Evolutionary conservation across 805 yeast species (phyloP).

Genomic region (Zygosaccharomyces rouxii): DNA sequence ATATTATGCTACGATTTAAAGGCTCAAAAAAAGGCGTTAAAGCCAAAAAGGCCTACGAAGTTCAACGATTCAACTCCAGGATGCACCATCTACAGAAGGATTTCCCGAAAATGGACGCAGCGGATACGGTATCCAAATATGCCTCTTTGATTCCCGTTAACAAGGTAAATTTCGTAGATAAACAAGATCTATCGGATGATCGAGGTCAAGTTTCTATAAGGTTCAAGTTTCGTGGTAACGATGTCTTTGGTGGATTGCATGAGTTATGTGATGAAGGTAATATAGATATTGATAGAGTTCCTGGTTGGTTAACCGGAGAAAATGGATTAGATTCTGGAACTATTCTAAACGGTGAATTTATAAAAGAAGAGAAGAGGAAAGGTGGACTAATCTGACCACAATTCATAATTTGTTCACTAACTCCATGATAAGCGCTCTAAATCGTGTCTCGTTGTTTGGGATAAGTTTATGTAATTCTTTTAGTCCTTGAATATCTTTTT

Average conservation of each 20-base stretch:
- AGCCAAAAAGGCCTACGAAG: slow-evolving; percentile 40
- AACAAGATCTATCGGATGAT: slow-evolving; percentile 23
- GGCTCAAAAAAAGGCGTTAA: slow-evolving; percentile 44
- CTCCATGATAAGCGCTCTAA: slow-evolving; percentile 23
- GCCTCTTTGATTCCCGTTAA: slow-evolving; percentile 58
- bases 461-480: slow-evolving; percentile 22
- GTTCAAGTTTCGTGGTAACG: slow-evolving; percentile 53
- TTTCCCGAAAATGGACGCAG: slow-evolving; percentile 6
- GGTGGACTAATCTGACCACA: slow-evolving; percentile 23
- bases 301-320: slow-evolving; percentile 79
- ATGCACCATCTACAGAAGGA: slow-evolving; percentile 21
- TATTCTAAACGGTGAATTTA: slow-evolving; percentile 38
- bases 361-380: slow-evolving; percentile 12
- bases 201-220: slow-evolving; percentile 19
- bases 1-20: slow-evolving; percentile 49
- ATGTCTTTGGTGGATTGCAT: slow-evolving; percentile 75
- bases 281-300: slow-evolving; percentile 53
- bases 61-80: slow-evolving; percentile 29
- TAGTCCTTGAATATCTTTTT: slow-evolving; percentile 25
- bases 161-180: slow-evolving; percentile 43
- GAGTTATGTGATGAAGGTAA: slow-evolving; percentile 50
- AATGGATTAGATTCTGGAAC: slow-evolving; percentile 52
- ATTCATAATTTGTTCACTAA: slow-evolving; percentile 17
- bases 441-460: slow-evolving; percentile 27
- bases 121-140: slow-evolving; percentile 31